These are phyloP conservation scores for Monosporascus sp. DNA, from an alignment of 2,329 filamentous ascomycete species.

Conservation along the genomic window DNA sequence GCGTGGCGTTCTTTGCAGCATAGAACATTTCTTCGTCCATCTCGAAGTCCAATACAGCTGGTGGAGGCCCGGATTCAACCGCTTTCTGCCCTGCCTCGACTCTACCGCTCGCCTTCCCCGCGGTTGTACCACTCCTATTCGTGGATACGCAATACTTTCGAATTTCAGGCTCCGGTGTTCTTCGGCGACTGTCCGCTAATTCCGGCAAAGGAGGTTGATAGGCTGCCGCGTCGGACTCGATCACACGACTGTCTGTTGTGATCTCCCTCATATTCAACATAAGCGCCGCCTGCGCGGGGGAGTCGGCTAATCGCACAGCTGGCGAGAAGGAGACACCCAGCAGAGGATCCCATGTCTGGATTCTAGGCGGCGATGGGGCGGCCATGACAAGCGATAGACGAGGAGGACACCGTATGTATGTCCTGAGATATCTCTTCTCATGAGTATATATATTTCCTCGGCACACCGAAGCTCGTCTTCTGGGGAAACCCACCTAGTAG, in stretches of 20 bases:
- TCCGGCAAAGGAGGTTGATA: background rate
- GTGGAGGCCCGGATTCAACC: conserved; percentile 26
- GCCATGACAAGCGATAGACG: conserved; percentile 9
- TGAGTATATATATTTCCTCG: conserved; percentile 5
- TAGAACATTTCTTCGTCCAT: conserved; percentile 42
- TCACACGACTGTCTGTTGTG: background rate
- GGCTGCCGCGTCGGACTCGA: background rate
- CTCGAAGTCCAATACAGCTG: conserved; percentile 38
- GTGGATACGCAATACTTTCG: background rate
- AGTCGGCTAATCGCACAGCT: conserved; percentile 5
- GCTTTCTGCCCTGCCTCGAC: conserved; percentile 9
- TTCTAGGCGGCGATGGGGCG: conserved; percentile 22
- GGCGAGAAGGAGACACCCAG: conserved; percentile 29
- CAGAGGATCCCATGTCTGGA: conserved; percentile 27
- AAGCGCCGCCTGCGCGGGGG: conserved; percentile 8
- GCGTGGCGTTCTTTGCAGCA: conserved; percentile 41
- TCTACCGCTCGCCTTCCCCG: background rate
- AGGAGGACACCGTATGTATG: background rate
- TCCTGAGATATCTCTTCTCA: conserved; percentile 3
- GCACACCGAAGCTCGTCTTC: background rate
- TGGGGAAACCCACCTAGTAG: conserved; percentile 15
- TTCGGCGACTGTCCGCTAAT: background rate
- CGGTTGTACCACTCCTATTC: background rate
- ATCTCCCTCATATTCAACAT: conserved; percentile 1
- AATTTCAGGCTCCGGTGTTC: background rate